Base-by-base conservation (phyloP, 345 rosid genomes). In the Stellera chamaejasme region DNA sequence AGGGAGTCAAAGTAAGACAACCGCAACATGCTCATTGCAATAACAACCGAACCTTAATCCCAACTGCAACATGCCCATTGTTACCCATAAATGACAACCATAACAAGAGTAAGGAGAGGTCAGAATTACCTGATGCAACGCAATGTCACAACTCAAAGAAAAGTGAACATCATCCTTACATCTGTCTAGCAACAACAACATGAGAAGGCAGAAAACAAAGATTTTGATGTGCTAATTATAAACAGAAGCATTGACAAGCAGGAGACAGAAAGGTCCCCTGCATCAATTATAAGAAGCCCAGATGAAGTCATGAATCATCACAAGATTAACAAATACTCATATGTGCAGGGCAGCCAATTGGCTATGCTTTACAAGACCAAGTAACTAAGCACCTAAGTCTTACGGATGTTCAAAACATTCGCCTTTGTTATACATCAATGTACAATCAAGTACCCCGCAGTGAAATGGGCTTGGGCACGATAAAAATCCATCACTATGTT, bases 351-450 rank as follows among this genome's bases (percentile, higher is more conserved):
- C 48, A 60, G 68, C 75, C 75, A 70, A 66, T 70, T 56, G 72
- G 70, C 69, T 70, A 66, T 68, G 64, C 73, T 78, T 78, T 78
- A 76, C 78, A 82, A 61, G 48, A 66, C 64, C 65, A 58, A 62
- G 66, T 63, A 60, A 47, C 66, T 63, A 71, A 63, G 65, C 66
- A 66, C 60, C 77, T 58, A 69, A 63, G 39, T 32, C 9, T 5
- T 32, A 69, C 52, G 70, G 71, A 64, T 66, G 72, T 68, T 56
- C 75, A 61, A 63, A 42, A 61, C 67, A 71, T 65, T 66, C 71
- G 58, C 67, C 73, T 64, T 70, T 67, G 54, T 73, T 79, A 72
- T 79, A 66, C 78, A 70, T 70, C 64, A 66, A 82, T 77, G 56
- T 82, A 82, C 84, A 82, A 69, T 67, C 77, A 78, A 72, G 63